These are phyloP conservation scores for Aspergillus hancockii DNA, from an alignment of 495 filamentous ascomycete genomes.

Conservation along the genomic window DNA sequence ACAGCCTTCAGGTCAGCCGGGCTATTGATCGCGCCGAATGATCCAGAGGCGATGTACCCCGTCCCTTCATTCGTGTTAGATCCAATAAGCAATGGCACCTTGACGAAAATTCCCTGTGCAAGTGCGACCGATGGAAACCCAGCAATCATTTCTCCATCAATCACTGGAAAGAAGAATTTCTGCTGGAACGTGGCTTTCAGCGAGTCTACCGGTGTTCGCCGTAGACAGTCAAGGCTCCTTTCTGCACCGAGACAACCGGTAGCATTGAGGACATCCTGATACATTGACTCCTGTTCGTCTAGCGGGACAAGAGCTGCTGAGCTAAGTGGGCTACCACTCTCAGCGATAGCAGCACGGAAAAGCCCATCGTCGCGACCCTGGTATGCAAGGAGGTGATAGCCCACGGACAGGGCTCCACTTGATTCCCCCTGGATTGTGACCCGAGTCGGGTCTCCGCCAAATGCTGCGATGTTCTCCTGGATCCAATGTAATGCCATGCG, in stretches of 20 bases:
- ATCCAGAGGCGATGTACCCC: slow-evolving; percentile 39
- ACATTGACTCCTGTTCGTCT: slow-evolving; percentile 32
- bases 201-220: slow-evolving; percentile 29
- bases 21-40: slow-evolving; percentile 38
- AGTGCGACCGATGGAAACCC: slow-evolving; percentile 31
- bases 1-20: slow-evolving; percentile 36
- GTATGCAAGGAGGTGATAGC: slow-evolving; percentile 48
- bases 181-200: slow-evolving; percentile 35
- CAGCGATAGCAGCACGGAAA: slow-evolving; percentile 54
- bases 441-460: slow-evolving; percentile 25
- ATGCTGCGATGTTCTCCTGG: slow-evolving; percentile 47
- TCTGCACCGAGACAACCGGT: slow-evolving; percentile 28
- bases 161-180: slow-evolving; percentile 40
- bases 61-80: slow-evolving; percentile 56
- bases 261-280: slow-evolving; percentile 35
- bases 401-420: slow-evolving; percentile 51
- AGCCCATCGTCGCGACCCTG: slow-evolving; percentile 46
- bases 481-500: slow-evolving; percentile 54
- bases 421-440: slow-evolving; percentile 67
- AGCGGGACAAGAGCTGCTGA: slow-evolving; percentile 28
- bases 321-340: slow-evolving; percentile 39
- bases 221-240: slow-evolving; percentile 38
- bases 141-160: slow-evolving; percentile 54
- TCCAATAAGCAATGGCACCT: slow-evolving; percentile 50
- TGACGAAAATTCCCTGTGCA: slow-evolving; percentile 41